Percentiles rank a stretch among this genome's conserved stretches.
phyloP scores from a whole-genome alignment of 73 alveolate species.

The Effrenium voratum region DNA sequence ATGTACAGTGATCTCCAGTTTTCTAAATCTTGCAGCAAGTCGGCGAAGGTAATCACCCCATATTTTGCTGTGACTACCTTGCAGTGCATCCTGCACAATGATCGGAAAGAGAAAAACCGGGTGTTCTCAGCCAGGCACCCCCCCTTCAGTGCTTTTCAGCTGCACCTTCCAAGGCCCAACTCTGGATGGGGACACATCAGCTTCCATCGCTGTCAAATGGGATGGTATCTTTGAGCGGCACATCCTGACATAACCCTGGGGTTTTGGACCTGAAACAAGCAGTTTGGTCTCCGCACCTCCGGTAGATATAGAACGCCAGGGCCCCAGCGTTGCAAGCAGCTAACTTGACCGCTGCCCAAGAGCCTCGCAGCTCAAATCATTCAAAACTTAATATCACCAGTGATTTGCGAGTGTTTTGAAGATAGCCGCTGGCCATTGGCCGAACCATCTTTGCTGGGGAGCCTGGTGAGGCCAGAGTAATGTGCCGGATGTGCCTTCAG shows the following conservation, averaged over 20 bases:
- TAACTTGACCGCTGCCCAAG: conserved; percentile 29
- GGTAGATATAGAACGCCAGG: conserved; percentile 71
- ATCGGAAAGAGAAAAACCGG: neutral
- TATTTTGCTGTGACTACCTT: conserved; percentile 50
- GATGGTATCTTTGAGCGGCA: no score
- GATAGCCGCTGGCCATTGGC: neutral
- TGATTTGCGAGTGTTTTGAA: neutral
- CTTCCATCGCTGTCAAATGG: neutral
- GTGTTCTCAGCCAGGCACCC: neutral
- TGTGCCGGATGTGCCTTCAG: conserved; percentile 42
- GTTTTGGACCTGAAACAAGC: neutral
- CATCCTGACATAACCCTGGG: neutral
- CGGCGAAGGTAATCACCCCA: conserved; percentile 69
- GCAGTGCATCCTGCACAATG: neutral
- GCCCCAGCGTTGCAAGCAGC: conserved; percentile 65
- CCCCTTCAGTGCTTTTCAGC: conserved; percentile 42
- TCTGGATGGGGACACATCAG: no score
- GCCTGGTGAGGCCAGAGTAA: conserved; percentile 50
- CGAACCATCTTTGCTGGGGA: neutral
- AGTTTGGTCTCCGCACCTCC: neutral
- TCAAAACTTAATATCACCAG: neutral
- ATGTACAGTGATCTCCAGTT: conserved; percentile 76
- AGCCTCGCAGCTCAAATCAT: neutral
- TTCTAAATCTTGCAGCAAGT: conserved; percentile 37
- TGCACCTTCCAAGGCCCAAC: conserved; percentile 5